A percentile compares a stretch with the other conserved stretches of the same genome.
Evolutionary conservation across 768 basidiomycete genomes (phyloP).

Genomic region (Neoboletus brunneissimus): DNA sequence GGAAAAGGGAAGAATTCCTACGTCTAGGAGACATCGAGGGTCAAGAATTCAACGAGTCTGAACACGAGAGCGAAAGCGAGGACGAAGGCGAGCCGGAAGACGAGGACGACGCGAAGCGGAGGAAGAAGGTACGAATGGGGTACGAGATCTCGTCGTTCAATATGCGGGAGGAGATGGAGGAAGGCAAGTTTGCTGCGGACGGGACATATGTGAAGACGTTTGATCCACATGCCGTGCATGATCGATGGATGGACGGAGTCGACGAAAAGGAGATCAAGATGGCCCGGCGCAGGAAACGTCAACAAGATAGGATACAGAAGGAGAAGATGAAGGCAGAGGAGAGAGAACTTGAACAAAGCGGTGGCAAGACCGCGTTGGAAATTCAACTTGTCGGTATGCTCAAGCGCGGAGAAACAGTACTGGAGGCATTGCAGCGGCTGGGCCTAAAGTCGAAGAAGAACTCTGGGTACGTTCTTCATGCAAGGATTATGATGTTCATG

Average conservation of each 20-base stretch:
- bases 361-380: slow-evolving; percentile 62
- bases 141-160: slow-evolving; percentile 94
- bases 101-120: slow-evolving; percentile 74
- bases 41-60: slow-evolving; percentile 68
- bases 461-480: slow-evolving; percentile 21
- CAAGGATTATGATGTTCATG: not conserved
- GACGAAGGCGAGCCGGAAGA: slow-evolving; percentile 51
- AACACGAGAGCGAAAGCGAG: slow-evolving; percentile 38
- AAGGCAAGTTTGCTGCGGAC: slow-evolving; percentile 95
- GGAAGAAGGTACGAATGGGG: slow-evolving; percentile 87
- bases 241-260: slow-evolving; percentile 92
- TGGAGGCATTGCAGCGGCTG: slow-evolving; percentile 85
- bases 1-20: slow-evolving; percentile 69
- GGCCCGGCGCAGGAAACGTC: slow-evolving; percentile 72
- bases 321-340: slow-evolving; percentile 73
- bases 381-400: slow-evolving; percentile 68
- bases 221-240: slow-evolving; percentile 90
- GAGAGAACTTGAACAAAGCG: slow-evolving; percentile 63
- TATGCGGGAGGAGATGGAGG: slow-evolving; percentile 98
- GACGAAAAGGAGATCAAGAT: slow-evolving; percentile 83
- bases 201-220: slow-evolving; percentile 82
- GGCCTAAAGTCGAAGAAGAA: slow-evolving; percentile 62
- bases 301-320: slow-evolving; percentile 68
- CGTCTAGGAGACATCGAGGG: slow-evolving; percentile 95
- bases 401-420: slow-evolving; percentile 86